These are phyloP conservation scores for Talinum fruticosum DNA, from an alignment of 148 eudicot genomes.

Conservation along the genomic window DNA sequence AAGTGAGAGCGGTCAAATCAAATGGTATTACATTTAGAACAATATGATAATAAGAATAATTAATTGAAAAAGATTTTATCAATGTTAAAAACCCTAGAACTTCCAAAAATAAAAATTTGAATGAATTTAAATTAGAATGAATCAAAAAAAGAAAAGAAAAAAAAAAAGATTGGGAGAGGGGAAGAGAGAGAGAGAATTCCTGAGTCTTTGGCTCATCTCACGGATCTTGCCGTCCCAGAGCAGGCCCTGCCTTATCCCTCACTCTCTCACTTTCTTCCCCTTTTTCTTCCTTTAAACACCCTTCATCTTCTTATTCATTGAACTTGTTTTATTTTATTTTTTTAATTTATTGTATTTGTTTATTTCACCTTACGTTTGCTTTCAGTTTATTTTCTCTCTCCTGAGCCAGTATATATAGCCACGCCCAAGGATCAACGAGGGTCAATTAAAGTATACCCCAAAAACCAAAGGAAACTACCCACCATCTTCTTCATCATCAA, in stretches of 20 bases:
- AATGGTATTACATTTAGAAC: too few relatives aligned
- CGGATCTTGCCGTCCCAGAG: conserved; percentile 66
- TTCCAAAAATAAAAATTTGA: too few relatives aligned
- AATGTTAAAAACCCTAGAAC: too few relatives aligned
- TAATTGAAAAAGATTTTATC: too few relatives aligned
- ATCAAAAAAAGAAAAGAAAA: neutral
- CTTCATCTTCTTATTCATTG: neutral
- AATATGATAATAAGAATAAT: too few relatives aligned
- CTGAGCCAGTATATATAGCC: conserved; percentile 8
- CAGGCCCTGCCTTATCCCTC: conserved; percentile 20
- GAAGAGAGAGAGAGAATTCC: conserved; percentile 1
- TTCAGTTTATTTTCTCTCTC: neutral
- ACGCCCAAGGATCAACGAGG: neutral
- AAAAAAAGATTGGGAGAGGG: neutral
- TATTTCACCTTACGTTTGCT: neutral
- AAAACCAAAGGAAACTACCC: neutral
- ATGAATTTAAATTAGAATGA: too few relatives aligned
- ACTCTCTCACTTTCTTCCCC: conserved; percentile 6
- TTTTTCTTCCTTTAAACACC: neutral
- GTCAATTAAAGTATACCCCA: neutral
- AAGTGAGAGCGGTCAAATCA: too few relatives aligned
- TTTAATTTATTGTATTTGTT: neutral
- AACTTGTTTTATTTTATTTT: neutral
- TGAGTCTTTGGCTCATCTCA: conserved; percentile 44
- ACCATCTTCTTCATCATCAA: neutral